Base-by-base conservation (phyloP, 768 basidiomycete species). In the Tulasnella sp. region DNA sequence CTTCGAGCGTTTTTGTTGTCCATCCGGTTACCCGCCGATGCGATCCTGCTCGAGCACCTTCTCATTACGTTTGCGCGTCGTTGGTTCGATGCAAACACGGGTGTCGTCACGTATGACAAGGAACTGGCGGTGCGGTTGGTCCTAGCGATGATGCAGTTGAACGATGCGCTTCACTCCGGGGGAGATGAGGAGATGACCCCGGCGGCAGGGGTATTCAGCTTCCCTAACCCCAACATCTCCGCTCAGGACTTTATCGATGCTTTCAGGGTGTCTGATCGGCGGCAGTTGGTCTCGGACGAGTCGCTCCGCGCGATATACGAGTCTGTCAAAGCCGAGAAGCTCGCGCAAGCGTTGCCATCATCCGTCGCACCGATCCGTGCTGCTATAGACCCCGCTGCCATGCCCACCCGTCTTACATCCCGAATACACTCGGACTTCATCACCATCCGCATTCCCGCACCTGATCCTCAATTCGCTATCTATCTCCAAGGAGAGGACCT, bases 71-170 rank as follows among this genome's bases (percentile, higher is more conserved):
- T 99, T 66, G 86, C 91, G 12, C 76, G 79, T 62, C 78, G 86
- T 27, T 98, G 92, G 87, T 87, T 88, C 64, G 86, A 91, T 59
- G 84, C 87, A 17, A 98, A 99, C 65, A 77, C 81, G 5, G 74
- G 76, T 46, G 75, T 78, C 23, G 81, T 90, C 23, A 78, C 84
- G 2, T 93, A 83, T 65, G 86, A 90, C 71, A 57, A 80, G 68
- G 86, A 90, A 64, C 73, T 88, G 61, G 83, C 86, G 12, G 72
- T 77, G 62, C 80, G 80, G 46, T 79, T 94, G 43, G 83, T 87
- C 35, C 78, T 83, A 52, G 82, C 88, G 3, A 78, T 92, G 61
- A 80, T 86, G 49, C 86, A 92, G 66, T 77, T 99, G 55, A 94
- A 96, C 66, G 89, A 93, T 45, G 78, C 84, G 19, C 70, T 97